Evolutionary conservation across 169 alveolate species (phyloP), one percentile per base, ranked within the genome.

Genomic region (Theileria orientalis): DNA sequence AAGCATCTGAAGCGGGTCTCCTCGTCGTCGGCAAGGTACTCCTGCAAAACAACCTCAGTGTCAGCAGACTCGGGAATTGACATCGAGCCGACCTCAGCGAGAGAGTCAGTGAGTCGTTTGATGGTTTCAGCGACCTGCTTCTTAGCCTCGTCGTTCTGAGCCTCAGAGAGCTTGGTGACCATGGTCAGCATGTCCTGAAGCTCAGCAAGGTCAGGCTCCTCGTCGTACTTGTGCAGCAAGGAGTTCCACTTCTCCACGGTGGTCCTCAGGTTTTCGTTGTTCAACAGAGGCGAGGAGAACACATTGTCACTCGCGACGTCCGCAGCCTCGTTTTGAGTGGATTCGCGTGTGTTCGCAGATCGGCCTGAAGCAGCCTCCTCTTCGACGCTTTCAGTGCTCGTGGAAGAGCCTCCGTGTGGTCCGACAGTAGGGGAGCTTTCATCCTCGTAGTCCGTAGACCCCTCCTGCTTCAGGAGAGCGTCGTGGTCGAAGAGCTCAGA

Each of bases 401-500:
- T 37, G 32, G 37, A 27, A 40, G 66, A 56, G 37, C 21, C 37
- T 3, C 37, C 14, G 42, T 3, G 37, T 56, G 66, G 21, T 9
- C 9, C n/a, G n/a, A n/a, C 27, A 25, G 23, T 54, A 54, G 37
- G 27, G 7, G 1, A 14, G 37, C 37, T n/a, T 8, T 27, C 66
- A 0, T 25, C 44, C 13, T 56, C 66, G 32, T 56, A 56, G 42
- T 25, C 21, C 14, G 66, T 56, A 29, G 66, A 56, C 19, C 66
- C 66, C 21, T 56, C 66, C 44, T 56, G 37, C 29, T 56, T 56
- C 37, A 56, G 21, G 23, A 68, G 57, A 9, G 63, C 40, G 1
- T 68, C 71, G 25, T 51, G 61, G 66, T 68, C 76, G 46, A 68
- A 68, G 23, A 68, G 67, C 21, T 68, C 76, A 9, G 76, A 68